phyloP scores from a whole-genome alignment of 2,329 filamentous ascomycete species.

The Parafenestella ontariensis region DNA sequence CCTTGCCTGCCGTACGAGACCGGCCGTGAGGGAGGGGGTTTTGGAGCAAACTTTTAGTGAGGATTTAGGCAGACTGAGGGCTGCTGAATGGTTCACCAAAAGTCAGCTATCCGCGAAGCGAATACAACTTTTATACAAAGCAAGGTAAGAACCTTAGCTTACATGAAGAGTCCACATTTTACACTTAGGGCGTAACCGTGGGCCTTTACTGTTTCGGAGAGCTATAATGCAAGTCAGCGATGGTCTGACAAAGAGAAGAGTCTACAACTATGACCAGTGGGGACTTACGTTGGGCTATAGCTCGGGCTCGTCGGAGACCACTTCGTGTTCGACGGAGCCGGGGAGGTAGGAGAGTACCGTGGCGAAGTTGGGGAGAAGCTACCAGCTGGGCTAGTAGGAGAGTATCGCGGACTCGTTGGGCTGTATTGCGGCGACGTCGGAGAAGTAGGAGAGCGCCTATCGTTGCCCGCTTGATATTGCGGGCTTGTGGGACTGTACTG shows the following conservation, averaged over 20 bases:
- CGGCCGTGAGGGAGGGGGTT: conserved; percentile 9
- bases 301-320: conserved; percentile 42
- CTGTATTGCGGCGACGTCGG: conserved; percentile 49
- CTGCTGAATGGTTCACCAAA: conserved; percentile 33
- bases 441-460: conserved; percentile 60
- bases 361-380: conserved; percentile 55
- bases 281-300: conserved; percentile 57
- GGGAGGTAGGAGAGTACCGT: conserved; percentile 51
- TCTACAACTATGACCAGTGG: conserved; percentile 35
- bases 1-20: conserved; percentile 21
- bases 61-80: conserved; percentile 16
- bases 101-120: conserved; percentile 40
- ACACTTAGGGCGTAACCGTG: conserved; percentile 5
- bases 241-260: background rate
- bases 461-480: conserved; percentile 61
- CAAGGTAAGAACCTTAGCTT: conserved; percentile 43
- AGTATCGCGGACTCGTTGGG: conserved; percentile 43
- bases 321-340: conserved; percentile 22
- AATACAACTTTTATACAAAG: conserved; percentile 44
- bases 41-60: conserved; percentile 26
- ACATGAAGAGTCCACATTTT: conserved; percentile 25
- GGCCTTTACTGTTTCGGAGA: conserved; percentile 44
- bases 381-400: conserved; percentile 41
- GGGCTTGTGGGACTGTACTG: conserved; percentile 75
- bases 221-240: conserved; percentile 34